phyloP scores from a whole-genome alignment of 305 asterid genomes.

The Fraxinus sp. region DNA sequence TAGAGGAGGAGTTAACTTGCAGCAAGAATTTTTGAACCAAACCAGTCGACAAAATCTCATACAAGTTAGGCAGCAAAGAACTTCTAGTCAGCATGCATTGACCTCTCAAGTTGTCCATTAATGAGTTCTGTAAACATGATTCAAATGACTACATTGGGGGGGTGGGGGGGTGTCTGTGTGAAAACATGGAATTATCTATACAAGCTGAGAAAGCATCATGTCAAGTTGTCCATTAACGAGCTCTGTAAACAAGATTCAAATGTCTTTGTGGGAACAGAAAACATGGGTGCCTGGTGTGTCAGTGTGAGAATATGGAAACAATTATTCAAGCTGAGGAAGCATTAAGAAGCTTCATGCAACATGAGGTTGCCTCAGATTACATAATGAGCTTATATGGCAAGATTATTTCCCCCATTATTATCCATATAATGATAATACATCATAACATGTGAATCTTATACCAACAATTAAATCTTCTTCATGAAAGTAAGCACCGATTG shows the following conservation, averaged over 20 bases:
- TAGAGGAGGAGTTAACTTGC: conserved; percentile 17
- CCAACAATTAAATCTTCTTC: background rate
- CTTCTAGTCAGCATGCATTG: conserved; percentile 10
- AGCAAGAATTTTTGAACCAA: conserved; percentile 20
- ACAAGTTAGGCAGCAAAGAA: conserved; percentile 16
- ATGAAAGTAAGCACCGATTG: background rate
- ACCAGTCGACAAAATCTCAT: conserved; percentile 18
- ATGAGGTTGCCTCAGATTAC: background rate
- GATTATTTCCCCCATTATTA: background rate
- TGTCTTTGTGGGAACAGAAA: background rate
- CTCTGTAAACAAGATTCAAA: background rate
- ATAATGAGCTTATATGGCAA: background rate
- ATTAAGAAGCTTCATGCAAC: background rate
- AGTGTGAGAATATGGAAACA: background rate
- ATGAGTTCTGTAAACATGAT: conserved; percentile 7
- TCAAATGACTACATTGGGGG: background rate
- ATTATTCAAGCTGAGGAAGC: background rate
- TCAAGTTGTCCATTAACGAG: conserved; percentile 16
- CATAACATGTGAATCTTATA: background rate
- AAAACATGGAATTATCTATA: background rate
- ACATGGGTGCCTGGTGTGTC: background rate
- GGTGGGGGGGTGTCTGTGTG: background rate
- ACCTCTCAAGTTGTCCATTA: conserved; percentile 15
- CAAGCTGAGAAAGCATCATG: background rate
- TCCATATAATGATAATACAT: background rate